Base-by-base conservation (phyloP, 2,329 filamentous ascomycete species). In the Orbilia oligospora region DNA sequence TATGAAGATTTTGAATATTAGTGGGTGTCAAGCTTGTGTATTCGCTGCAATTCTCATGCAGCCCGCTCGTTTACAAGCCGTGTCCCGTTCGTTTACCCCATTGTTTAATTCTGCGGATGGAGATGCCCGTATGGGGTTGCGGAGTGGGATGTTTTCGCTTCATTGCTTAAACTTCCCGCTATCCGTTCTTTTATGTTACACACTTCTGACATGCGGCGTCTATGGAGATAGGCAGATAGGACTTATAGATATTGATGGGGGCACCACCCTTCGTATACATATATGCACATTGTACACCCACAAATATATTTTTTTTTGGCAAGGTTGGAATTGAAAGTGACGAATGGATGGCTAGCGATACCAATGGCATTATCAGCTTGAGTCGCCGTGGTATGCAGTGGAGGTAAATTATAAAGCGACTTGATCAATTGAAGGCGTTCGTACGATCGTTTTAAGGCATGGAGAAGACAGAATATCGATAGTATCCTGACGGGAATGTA, bases 41-140 rank as follows among this genome's bases (percentile, higher is more conserved):
- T 75, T 36, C 24, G 61, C 51, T 48, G 61, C 61, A 73, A 27
- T 53, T 0, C 41, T 36, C 66, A 66, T 61, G 61, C 49, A 61
- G 53, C 58, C 63, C 48, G 58, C 24, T 71, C 41, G 66, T 51
- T 51, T 71, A 10, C 41, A 55, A 18, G 48, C 58, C 48, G 69
- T 65, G 56, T 36, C 51, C 56, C 46, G 61, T 38, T 58, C 61
- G 70, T 73, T 73, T 66, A 46, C 30, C 49, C 30, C 46, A 44
- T 65, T 65, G 48, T 44, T 53, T 30, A 30, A 30, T 30, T 61
- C 18, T 12, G 33, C n/a, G 56, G 18, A 67, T 67, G 70, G 70
- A 73, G 70, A 73, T 73, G 27, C 58, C 70, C 70, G 70, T 56
- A 49, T 65, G 61, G 41, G 61, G 27, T 65, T 49, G 44, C 24